Base-by-base conservation (phyloP, 768 basidiomycete genomes). In the Rhodotorula toruloides region DNA sequence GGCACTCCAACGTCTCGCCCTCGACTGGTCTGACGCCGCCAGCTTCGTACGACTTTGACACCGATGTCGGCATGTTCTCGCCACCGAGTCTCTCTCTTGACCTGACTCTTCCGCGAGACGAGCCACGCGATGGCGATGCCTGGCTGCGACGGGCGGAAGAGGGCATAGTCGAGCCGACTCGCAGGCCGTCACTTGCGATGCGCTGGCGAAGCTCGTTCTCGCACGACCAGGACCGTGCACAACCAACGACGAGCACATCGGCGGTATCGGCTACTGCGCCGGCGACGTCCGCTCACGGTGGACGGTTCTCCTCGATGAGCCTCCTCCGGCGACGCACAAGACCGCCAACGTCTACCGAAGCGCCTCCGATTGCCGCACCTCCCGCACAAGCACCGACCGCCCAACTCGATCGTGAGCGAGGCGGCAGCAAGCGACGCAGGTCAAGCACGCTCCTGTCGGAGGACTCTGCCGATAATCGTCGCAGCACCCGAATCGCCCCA, bases 371-470 rank as follows among this genome's bases (percentile, higher is more conserved):
- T 7, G 14, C 27, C 7, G 8, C 53, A 11, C 2, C 1, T 9
- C 14, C 37, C 37, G 16, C 32, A 10, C 4, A 32, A 9, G 25
- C 12, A 2, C 0, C 34, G 53, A n/a, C 6, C 8, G 3, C 7
- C n/a, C 9, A n/a, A 19, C 37, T 13, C n/a, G 37, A 14, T 6
- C 13, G n/a, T 21, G 27, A 54, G 14, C 13, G 37, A 4, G 37
- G 12, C 16, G 27, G n/a, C 37, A 54, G 53, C 53, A 54, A 54
- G 53, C 53, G 53, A 14, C 53, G 53, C n/a, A 36, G 53, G 14
- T 54, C 53, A 3, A 39, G 53, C 36, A 54, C 53, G 53, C 53
- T 54, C n/a, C 29, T 27, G 37, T 5, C 21, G 27, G 14, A 14
- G 16, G 16, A 46, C 19, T 14, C 5, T n/a, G 44, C 17, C 42